Base-by-base conservation (phyloP, 441 rosid genomes). In the Sinapis alba region DNA sequence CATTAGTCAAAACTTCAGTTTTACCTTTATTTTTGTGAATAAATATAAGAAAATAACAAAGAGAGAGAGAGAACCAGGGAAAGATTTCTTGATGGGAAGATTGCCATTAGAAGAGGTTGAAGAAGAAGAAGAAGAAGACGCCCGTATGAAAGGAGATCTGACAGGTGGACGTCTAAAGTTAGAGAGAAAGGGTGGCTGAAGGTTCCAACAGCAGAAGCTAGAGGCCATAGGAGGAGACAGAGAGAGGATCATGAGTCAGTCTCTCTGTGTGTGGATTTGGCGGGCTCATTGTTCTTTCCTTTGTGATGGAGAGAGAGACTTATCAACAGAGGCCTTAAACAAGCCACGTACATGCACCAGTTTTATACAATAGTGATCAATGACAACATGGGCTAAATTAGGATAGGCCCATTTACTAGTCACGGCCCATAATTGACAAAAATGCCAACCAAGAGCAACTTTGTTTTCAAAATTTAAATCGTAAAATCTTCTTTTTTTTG, bases 21-120 rank as follows among this genome's bases (percentile, higher is more conserved):
- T 56, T 18, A n/a, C n/a, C n/a, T 61, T 5, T 23, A n/a, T 5
- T 62, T n/a, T 32, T 11, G 3, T 16, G 45, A 61, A 16, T 19
- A 16, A 18, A 4, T 3, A 19, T 3, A 3, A 36, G 15, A 6
- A 32, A 62, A 9, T 16, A 45, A 13, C n/a, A n/a, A 28, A 72
- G 73, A 65, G 70, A 75, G 75, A 62, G 73, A 5, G 10, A 21
- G 63, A 45, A 70, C 89, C 96, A 77, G 88, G 53, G 47, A 87
- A 75, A 16, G 87, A 27, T 54, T 69, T 62, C 34, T 80, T 80
- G 74, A 79, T 74, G 13, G 77, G 66, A 54, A 79, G 78, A 62
- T 86, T 73, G 66, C 84, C 88, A 20, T 73, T 84, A n/a, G n/a
- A n/a, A n/a, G n/a, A n/a, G 76, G 51, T 6, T 65, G 68, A 77